phyloP scores from a whole-genome alignment of 2,329 filamentous ascomycete species.

The Colletotrichum limetticola region DNA sequence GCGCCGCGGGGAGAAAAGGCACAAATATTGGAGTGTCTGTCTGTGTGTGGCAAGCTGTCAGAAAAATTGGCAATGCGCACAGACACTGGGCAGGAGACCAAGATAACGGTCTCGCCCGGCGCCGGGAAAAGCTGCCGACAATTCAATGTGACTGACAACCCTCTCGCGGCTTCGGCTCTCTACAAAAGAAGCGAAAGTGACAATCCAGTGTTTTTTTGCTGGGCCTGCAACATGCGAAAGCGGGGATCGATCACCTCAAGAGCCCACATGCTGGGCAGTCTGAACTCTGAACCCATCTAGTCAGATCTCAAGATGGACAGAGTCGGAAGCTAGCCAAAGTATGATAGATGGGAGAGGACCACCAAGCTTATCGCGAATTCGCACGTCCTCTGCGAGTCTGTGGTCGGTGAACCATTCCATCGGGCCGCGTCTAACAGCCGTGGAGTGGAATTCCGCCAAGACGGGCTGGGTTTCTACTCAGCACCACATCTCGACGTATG shows the following conservation, averaged over 20 bases:
- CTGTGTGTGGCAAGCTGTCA: neutral
- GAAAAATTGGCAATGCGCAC: neutral
- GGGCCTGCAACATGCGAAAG: neutral
- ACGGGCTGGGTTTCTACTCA: neutral
- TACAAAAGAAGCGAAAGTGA: slow-evolving; percentile 4
- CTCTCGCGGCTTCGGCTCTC: slow-evolving; percentile 10
- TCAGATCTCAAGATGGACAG: neutral
- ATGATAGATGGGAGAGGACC: neutral
- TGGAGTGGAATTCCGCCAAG: neutral
- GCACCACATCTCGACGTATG: neutral
- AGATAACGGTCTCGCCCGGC: neutral
- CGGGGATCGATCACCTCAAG: neutral
- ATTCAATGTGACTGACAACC: neutral
- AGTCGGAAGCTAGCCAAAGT: neutral
- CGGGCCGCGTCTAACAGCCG: neutral
- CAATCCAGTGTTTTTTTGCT: neutral
- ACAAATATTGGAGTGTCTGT: no score
- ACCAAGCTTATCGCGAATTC: neutral
- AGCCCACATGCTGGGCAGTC: neutral
- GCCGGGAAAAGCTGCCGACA: neutral
- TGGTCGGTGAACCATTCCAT: neutral
- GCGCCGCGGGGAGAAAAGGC: no score
- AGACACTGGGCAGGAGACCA: neutral
- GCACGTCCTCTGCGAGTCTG: neutral
- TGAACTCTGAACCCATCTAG: neutral